phyloP scores from a whole-genome alignment of 2,329 filamentous ascomycete genomes.

The Cercospora sojina region DNA sequence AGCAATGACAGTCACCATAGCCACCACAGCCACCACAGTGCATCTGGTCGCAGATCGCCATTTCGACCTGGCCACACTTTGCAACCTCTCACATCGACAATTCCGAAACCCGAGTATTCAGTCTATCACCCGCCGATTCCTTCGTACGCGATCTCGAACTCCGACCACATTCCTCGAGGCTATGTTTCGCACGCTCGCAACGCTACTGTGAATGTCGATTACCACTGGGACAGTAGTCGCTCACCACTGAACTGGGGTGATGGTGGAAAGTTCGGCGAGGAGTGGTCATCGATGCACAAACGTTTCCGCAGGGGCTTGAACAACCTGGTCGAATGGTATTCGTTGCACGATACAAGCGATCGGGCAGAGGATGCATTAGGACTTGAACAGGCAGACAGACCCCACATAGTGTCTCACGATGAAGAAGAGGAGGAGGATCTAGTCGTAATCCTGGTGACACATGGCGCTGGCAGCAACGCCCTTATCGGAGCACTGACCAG shows the following conservation, averaged over 20 bases:
- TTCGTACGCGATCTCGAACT: conserved; percentile 76
- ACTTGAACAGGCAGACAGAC: conserved; percentile 36
- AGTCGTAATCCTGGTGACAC: conserved; percentile 83
- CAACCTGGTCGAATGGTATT: conserved; percentile 81
- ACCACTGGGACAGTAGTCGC: conserved; percentile 92
- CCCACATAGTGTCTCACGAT: conserved; percentile 42
- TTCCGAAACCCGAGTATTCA: conserved; percentile 35
- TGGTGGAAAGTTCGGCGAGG: conserved; percentile 84
- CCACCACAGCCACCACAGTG: conserved; percentile 15
- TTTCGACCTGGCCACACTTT: conserved; percentile 29
- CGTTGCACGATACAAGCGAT: conserved; percentile 43
- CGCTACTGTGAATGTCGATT: conserved; percentile 82
- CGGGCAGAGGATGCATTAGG: conserved; percentile 38
- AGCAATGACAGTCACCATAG: conserved; percentile 31
- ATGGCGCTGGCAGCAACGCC: conserved; percentile 94
- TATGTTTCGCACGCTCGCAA: conserved; percentile 90
- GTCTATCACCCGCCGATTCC: conserved; percentile 74
- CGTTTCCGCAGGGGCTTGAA: conserved; percentile 79
- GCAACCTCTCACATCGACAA: conserved; percentile 31
- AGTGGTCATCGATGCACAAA: conserved; percentile 94
- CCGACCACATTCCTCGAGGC: conserved; percentile 78
- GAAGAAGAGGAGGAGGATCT: conserved; percentile 68
- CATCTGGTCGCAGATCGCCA: conserved; percentile 32
- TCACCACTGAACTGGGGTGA: conserved; percentile 77
- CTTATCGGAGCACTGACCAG: conserved; percentile 88